Evolutionary conservation across 2,329 filamentous ascomycete species (phyloP), one percentile per base, ranked within the genome.

Genomic region (Ascochyta viciae-villosae): DNA sequence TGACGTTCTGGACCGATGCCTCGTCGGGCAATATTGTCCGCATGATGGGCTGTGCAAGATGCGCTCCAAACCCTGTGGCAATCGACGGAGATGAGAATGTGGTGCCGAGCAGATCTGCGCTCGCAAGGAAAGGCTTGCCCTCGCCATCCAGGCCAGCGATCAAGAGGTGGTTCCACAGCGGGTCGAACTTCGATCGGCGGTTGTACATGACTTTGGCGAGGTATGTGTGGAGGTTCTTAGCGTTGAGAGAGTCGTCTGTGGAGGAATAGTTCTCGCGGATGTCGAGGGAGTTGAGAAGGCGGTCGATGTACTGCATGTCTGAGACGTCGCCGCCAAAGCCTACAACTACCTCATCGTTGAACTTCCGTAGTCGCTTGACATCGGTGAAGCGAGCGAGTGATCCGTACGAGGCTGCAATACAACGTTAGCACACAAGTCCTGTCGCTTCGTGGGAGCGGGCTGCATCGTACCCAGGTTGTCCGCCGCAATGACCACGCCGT

Each of bases 301-400:
- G 89, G 85, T 96, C 90, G 66, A 99, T 87, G 82, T 96, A 96
- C 83, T 99, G 95, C 95, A 99, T 98, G 82, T 99, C 95, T 63
- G 91, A 96, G 69, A 99, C 89, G 81, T 99, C 95, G 77, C 95
- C 95, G 76, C 92, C 92, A 80, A 98, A 96, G 71, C 95, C 95
- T 73, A 99, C 84, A 58, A 98, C 86, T 27, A 92, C 88, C 63
- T 88, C 87, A 64, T 88, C 84, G 79, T 92, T 91, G 79, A 98
- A 98, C 68, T 87, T 85, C 70, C 92, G 92, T 66, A 99, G 89
- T 74, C 95, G 93, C 82, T 97, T 96, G 75, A 98, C 92, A 77
- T 97, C 90, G 71, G 91, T 93, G 85, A 98, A 99, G 74, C 95
- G 92, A 58, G 95, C 94, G 65, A 82, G 90, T 54, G 95, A 97